phyloP scores from a whole-genome alignment of 2,329 filamentous ascomycete genomes.

The Sphaerulina vaccinii region DNA sequence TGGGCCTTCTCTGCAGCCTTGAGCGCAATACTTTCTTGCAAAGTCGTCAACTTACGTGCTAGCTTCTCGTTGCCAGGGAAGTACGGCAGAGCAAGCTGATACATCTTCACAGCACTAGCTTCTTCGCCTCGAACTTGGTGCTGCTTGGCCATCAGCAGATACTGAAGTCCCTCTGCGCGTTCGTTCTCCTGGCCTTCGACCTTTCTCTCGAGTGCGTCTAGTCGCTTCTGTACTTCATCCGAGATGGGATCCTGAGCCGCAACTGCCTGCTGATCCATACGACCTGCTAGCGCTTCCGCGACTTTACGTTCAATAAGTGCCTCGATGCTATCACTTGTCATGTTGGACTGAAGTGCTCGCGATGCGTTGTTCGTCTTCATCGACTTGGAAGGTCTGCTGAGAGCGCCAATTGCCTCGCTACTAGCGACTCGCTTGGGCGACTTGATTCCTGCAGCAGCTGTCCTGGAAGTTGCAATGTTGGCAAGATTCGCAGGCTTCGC shows the following conservation, averaged over 20 bases:
- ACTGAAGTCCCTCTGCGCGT: conserved; percentile 78
- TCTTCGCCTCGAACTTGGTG: conserved; percentile 83
- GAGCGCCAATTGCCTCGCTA: conserved; percentile 36
- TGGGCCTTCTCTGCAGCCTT: conserved; percentile 38
- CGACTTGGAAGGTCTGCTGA: conserved; percentile 43
- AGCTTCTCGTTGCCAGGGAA: conserved; percentile 84
- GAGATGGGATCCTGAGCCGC: conserved; percentile 50
- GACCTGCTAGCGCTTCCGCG: conserved; percentile 80
- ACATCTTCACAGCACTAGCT: conserved; percentile 75
- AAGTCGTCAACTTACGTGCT: conserved; percentile 53
- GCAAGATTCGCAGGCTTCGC: conserved; percentile 28
- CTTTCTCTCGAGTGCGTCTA: conserved; percentile 83
- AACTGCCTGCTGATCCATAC: conserved; percentile 46
- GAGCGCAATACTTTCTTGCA: conserved; percentile 52
- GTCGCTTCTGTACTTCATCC: conserved; percentile 73
- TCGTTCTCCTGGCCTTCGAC: conserved; percentile 72
- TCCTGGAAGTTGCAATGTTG: conserved; percentile 29
- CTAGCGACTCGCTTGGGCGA: conserved; percentile 47
- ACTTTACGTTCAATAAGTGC: conserved; percentile 91
- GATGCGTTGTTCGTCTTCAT: conserved; percentile 36
- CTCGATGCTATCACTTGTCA: conserved; percentile 71
- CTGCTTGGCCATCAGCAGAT: conserved; percentile 86
- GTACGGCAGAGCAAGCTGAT: conserved; percentile 76
- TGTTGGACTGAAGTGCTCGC: conserved; percentile 21
- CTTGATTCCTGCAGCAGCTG: conserved; percentile 21